Base-by-base conservation (phyloP, 140 eudicot species). In the Oenanthe javanica region DNA sequence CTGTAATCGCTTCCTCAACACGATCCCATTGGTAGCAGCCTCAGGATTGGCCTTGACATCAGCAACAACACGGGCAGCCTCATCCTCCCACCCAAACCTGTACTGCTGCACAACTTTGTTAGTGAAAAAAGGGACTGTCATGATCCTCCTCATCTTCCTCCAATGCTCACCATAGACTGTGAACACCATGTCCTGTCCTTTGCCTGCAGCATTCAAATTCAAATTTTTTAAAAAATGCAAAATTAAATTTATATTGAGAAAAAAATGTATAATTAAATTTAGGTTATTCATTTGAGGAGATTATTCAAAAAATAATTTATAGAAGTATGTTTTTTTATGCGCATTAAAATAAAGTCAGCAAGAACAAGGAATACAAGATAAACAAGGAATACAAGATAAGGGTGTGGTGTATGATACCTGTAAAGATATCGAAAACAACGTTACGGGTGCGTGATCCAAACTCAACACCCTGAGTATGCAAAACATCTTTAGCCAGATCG, bases 71-170 rank as follows among this genome's bases (percentile, higher is more conserved):
- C 83, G 81, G 1, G 87, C 96, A 14, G 87, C 94, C 85, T 94
- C 97, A 9, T 81, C 92, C 81, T 94, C 98, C 98, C 97, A 94
- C 11, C 97, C 93, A 1, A 13, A 4, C 38, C 94, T 55, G 59
- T 94, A 83, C 70, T 92, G 94, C 82, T 92, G 98, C 5, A 94
- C 97, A 4, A 94, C 97, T 77, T 89, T 90, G 85, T 89, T 89
- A 19, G 97, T 94, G 82, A 94, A 94, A 16, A 94, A 92, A 4
- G 98, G 98, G 4, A 94, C 96, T 9, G 98, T 94, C 98, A 92
- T 90, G 83, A 94, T 92, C 59, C 98, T 85, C 45, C 98, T 81
- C 98, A 94, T 94, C 84, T 92, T 94, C 47, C 98, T 81, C 98
- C 98, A 94, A 72, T 94, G 98, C 84, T 94, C 97, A 4, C 98